Evolutionary conservation across 2,329 filamentous ascomycete species (phyloP).

Genomic region (Delphinella strobiligena): DNA sequence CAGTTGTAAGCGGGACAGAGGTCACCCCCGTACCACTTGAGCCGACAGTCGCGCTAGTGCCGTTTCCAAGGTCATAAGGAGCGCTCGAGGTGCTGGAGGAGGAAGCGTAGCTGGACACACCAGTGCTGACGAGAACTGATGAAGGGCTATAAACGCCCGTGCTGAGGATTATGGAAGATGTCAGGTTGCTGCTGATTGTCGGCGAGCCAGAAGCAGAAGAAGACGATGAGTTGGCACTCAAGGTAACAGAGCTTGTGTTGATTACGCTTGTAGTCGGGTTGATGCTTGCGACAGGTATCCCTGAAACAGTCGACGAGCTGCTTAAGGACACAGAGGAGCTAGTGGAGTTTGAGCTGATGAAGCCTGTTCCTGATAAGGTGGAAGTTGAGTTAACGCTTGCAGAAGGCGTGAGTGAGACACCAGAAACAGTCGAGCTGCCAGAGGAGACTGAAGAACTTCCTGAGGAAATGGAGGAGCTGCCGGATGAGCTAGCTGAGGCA

Average conservation of each 20-base stretch:
- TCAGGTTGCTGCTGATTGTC: background rate
- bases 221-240: background rate
- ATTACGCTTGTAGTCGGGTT: background rate
- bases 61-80: conserved; percentile 1
- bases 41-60: conserved; percentile 3
- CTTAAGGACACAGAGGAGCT: background rate
- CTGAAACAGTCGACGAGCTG: background rate
- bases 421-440: background rate
- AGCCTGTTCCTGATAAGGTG: background rate
- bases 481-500: background rate
- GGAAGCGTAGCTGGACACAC: conserved; percentile 1
- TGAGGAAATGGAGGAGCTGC: background rate
- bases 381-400: background rate
- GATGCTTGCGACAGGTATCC: background rate
- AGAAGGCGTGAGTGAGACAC: background rate
- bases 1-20: background rate
- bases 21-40: conserved; percentile 4
- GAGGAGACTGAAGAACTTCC: background rate
- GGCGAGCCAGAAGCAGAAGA: background rate
- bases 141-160: background rate
- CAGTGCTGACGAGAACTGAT: conserved; percentile 1
- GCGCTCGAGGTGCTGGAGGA: background rate
- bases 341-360: background rate
- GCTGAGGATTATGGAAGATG: background rate
- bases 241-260: background rate